Percentiles rank a stretch among this genome's conserved stretches.
Conservation (phyloP, 2,329 filamentous ascomycete genomes). For the Aspergillus texensis region DNA sequence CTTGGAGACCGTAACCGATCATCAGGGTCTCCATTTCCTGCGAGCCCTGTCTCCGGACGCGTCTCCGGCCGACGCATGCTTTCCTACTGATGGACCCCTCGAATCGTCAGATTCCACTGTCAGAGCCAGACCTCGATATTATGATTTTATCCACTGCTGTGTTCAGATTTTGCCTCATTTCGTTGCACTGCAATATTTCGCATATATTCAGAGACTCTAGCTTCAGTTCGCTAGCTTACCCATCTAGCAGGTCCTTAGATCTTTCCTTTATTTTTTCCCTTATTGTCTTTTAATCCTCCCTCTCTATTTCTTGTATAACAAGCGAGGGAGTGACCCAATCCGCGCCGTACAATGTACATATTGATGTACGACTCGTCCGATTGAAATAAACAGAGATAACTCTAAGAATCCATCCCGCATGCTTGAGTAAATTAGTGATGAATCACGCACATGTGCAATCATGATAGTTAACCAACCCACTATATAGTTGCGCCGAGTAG, state of each 20-base stretch:
- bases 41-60: conserved; percentile 37
- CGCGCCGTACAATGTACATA: conserved; percentile 33
- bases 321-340: conserved; percentile 22
- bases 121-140: conserved; percentile 26
- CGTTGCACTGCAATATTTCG: neutral
- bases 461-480: neutral
- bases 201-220: neutral
- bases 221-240: neutral
- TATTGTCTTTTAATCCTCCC: conserved; percentile 37
- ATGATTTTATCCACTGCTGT: conserved; percentile 15
- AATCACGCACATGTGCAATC: neutral
- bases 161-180: conserved; percentile 2
- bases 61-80: conserved; percentile 47
- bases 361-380: conserved; percentile 25
- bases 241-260: conserved; percentile 17
- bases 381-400: conserved; percentile 25
- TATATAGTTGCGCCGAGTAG: neutral
- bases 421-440: neutral
- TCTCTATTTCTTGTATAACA: conserved; percentile 34
- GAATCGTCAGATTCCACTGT: neutral
- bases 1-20: conserved; percentile 32
- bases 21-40: conserved; percentile 40
- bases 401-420: neutral
- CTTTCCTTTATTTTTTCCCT: conserved; percentile 27
- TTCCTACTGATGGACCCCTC: conserved; percentile 37